Percentiles rank a stretch among this genome's conserved stretches.
phyloP scores from a whole-genome alignment of 2,329 filamentous ascomycete species.

The Trichoderma oligosporum region DNA sequence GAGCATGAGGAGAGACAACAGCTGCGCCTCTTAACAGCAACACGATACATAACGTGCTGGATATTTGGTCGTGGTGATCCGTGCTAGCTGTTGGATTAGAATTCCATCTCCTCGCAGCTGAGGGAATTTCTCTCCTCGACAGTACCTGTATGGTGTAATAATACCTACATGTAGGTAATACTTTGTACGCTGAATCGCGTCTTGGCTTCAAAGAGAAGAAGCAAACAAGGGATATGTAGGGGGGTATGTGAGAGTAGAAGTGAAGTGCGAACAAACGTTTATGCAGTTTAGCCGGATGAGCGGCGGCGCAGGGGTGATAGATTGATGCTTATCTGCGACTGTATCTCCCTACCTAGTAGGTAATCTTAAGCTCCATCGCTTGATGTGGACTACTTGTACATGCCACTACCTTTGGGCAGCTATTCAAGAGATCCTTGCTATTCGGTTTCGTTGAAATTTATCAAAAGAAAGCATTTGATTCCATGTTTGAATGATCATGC shows the following conservation, averaged over 20 bases:
- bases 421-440: too few species aligned
- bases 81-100: conserved; percentile 61
- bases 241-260: too few species aligned
- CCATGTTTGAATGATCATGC: too few species aligned
- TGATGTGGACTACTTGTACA: too few species aligned
- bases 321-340: conserved; percentile 1
- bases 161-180: neutral
- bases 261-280: neutral
- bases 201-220: neutral
- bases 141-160: too few species aligned
- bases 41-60: neutral
- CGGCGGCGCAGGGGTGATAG: neutral
- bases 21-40: neutral
- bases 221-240: neutral
- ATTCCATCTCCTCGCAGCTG: conserved; percentile 25
- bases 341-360: neutral
- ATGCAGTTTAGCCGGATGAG: neutral
- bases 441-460: too few species aligned
- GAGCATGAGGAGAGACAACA: neutral
- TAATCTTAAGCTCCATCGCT: neutral
- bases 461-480: too few species aligned
- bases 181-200: neutral
- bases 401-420: too few species aligned
- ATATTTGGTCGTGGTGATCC: conserved; percentile 54
- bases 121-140: neutral